Conservation (phyloP, 495 filamentous ascomycete genomes). For the Alectoria sarmentosa region DNA sequence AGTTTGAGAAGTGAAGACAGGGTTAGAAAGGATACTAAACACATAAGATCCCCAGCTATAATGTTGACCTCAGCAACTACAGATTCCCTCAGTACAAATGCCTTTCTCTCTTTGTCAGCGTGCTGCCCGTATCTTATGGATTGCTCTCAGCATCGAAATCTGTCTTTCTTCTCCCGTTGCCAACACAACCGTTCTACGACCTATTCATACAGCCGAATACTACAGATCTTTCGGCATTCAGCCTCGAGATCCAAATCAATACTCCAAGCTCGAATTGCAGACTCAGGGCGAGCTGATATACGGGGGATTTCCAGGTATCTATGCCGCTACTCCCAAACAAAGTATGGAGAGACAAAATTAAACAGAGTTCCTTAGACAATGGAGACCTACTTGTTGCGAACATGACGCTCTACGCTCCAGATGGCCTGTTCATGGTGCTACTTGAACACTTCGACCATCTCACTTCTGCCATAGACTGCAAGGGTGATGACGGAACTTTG, state of each 20-base stretch:
- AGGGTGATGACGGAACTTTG: slow-evolving; percentile 28
- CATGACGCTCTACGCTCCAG: slow-evolving; percentile 31
- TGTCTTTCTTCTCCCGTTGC: background rate
- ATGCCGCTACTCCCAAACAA: background rate
- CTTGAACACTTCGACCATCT: slow-evolving; percentile 32
- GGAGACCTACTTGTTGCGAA: slow-evolving; percentile 27
- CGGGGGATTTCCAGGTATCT: slow-evolving; percentile 19
- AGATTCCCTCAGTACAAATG: too few relatives aligned
- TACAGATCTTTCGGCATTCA: background rate
- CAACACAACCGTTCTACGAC: background rate
- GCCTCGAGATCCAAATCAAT: background rate
- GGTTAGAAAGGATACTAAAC: too few relatives aligned
- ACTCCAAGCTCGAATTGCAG: background rate
- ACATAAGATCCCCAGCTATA: too few relatives aligned
- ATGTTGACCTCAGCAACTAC: too few relatives aligned
- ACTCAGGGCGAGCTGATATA: slow-evolving; percentile 26
- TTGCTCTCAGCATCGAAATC: background rate
- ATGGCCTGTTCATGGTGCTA: slow-evolving; percentile 29
- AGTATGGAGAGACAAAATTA: background rate
- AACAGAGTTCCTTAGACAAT: background rate
- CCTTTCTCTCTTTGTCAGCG: too few relatives aligned
- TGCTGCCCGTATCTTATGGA: background rate
- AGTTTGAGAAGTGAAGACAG: too few relatives aligned
- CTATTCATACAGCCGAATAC: background rate
- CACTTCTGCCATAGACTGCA: slow-evolving; percentile 28